These are phyloP conservation scores for Penicillium egyptiacum DNA, from an alignment of 495 filamentous ascomycete genomes.

Conservation along the genomic window DNA sequence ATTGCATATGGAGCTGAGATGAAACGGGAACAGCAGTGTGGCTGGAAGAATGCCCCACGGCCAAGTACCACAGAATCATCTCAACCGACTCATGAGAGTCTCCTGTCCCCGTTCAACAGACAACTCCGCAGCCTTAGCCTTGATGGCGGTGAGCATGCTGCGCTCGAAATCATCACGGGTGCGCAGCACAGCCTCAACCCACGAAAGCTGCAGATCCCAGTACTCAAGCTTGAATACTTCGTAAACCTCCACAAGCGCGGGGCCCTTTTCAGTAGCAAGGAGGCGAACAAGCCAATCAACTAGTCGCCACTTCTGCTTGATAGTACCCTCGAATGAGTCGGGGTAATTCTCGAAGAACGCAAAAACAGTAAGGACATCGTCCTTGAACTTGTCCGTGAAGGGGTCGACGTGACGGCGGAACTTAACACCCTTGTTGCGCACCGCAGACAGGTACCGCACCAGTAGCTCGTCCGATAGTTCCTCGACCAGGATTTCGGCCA, in stretches of 20 bases:
- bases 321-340: slow-evolving; percentile 63
- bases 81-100: slow-evolving; percentile 88
- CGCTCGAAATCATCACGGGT: slow-evolving; percentile 91
- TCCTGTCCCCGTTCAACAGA: slow-evolving; percentile 74
- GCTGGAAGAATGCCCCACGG: neutral
- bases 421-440: slow-evolving; percentile 86
- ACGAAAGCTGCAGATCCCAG: slow-evolving; percentile 92
- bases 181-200: slow-evolving; percentile 93
- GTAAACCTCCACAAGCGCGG: slow-evolving; percentile 69
- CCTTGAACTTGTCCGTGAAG: slow-evolving; percentile 85
- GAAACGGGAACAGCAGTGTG: too few species aligned
- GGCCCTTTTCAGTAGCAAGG: slow-evolving; percentile 70
- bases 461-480: slow-evolving; percentile 89
- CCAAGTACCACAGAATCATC: slow-evolving; percentile 46
- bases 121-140: slow-evolving; percentile 80
- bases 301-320: slow-evolving; percentile 90
- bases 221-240: slow-evolving; percentile 80
- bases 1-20: neutral
- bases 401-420: slow-evolving; percentile 76
- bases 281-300: slow-evolving; percentile 77
- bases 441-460: slow-evolving; percentile 77
- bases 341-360: slow-evolving; percentile 62
- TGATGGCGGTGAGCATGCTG: slow-evolving; percentile 81
- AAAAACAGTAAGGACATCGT: slow-evolving; percentile 84
- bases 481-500: slow-evolving; percentile 85